Conservation (phyloP, 352 stramenopile genomes). For the Phytopythium litorale region DNA sequence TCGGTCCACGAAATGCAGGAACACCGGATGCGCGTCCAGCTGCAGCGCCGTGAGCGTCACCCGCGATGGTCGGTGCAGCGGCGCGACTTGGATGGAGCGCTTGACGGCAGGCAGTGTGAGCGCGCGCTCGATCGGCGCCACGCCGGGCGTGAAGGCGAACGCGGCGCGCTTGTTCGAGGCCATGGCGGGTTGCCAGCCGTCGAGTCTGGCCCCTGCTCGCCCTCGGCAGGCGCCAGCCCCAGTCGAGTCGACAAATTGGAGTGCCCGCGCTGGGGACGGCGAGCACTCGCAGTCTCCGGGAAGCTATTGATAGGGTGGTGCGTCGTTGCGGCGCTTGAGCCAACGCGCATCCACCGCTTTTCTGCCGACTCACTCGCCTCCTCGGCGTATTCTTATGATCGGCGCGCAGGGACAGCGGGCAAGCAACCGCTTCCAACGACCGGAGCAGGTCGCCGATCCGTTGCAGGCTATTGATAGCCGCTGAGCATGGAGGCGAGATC, state of each 20-base stretch:
- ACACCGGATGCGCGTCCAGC: constrained; percentile 34
- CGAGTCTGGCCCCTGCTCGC: background rate
- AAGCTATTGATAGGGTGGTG: background rate
- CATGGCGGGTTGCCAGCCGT: background rate
- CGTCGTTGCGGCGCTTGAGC: no score
- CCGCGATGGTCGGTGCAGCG: constrained; percentile 21
- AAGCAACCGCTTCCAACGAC: no score
- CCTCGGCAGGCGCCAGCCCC: background rate
- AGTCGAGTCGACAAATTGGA: background rate
- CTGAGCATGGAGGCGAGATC: no score
- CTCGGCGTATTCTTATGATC: no score
- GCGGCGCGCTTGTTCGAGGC: constrained; percentile 3
- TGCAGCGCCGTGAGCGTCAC: constrained; percentile 27
- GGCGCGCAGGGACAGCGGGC: no score
- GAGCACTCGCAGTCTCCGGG: background rate
- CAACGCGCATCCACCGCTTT: no score
- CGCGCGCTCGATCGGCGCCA: background rate
- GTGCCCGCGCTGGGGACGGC: background rate
- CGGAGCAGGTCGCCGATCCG: no score
- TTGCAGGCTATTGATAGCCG: no score
- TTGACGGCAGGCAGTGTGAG: constrained; percentile 12
- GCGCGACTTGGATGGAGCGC: constrained; percentile 25
- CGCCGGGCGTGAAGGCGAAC: constrained; percentile 11
- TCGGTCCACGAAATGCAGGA: constrained; percentile 50
- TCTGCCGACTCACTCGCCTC: no score